Base-by-base conservation (phyloP, 768 basidiomycete species). In the Russula compacta region DNA sequence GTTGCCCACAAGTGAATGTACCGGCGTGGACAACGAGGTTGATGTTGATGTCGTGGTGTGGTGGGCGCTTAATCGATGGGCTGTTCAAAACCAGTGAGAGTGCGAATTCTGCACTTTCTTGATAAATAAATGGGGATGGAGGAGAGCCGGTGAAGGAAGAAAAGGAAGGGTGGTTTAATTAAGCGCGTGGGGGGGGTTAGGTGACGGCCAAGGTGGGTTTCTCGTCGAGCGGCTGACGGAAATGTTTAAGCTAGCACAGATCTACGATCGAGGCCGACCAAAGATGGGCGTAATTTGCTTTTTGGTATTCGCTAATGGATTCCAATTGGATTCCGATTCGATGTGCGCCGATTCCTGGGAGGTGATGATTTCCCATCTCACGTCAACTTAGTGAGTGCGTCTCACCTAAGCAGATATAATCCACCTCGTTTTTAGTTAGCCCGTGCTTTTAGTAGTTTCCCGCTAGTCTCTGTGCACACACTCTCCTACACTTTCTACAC, bases 201-300 rank as follows among this genome's bases (percentile, higher is more conserved):
- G 51, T 62, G 56, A 62, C 61, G 56, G 61, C 56, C 49, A 57
- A 40, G 46, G 54, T 57, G 50, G 55, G 54, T 61, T n/a, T 61
- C 60, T 48, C 57, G 60, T 47, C n/a, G 61, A 38, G 61, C 61
- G 61, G 55, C 61, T 62, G 53, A 62, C 61, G 61, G 56, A 62
- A 62, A 53, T 62, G 61, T 53, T 61, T 62, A 62, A 62, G 61
- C 61, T 62, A 56, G 51, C 56, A 57, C 52, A 62, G 61, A 62
- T 62, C 61, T 61, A 52, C 60, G 60, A 61, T 61, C 33, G 50
- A 51, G 60, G 40, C 60, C 60, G 60, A 61, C 57, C 60, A 56
- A 62, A 58, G 61, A 62, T 58, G 61, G 61, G 56, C 53, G 53
- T 51, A 62, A 62, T 62, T 62, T 56, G 43, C 60, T 53, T 40